phyloP scores from a whole-genome alignment of 2,329 filamentous ascomycete species.

The Helminthosporium solani region DNA sequence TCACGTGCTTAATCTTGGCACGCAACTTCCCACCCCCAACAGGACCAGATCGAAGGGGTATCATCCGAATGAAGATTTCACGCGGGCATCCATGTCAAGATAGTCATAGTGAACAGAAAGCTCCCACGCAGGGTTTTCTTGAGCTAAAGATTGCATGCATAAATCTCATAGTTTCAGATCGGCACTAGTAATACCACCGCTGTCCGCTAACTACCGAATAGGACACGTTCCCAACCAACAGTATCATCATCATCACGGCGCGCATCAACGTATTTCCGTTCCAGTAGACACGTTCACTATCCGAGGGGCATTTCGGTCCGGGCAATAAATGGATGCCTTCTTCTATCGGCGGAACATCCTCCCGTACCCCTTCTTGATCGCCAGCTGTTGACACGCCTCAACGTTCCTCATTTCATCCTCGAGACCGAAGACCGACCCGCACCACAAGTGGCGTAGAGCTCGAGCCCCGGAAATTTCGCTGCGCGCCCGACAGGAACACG shows the following conservation, averaged over 20 bases:
- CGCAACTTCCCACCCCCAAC: too few relatives aligned
- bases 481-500: background rate
- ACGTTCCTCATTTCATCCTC: conserved; percentile 19
- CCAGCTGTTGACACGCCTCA: conserved; percentile 11
- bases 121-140: too few relatives aligned
- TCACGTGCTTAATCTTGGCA: background rate
- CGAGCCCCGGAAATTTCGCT: conserved; percentile 21
- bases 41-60: too few relatives aligned
- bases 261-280: conserved; percentile 20
- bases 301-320: conserved; percentile 8
- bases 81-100: too few relatives aligned
- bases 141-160: too few relatives aligned
- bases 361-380: conserved; percentile 17
- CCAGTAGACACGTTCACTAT: conserved; percentile 23
- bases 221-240: conserved; percentile 20
- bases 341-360: conserved; percentile 36
- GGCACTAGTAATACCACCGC: background rate
- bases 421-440: conserved; percentile 20
- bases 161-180: background rate
- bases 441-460: conserved; percentile 15
- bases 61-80: too few relatives aligned
- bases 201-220: conserved; percentile 1
- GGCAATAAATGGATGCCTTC: conserved; percentile 46
- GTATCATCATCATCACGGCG: conserved; percentile 15
- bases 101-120: too few relatives aligned